Conservation (phyloP, 139 green algal species). For the Chlorella vulgaris region DNA sequence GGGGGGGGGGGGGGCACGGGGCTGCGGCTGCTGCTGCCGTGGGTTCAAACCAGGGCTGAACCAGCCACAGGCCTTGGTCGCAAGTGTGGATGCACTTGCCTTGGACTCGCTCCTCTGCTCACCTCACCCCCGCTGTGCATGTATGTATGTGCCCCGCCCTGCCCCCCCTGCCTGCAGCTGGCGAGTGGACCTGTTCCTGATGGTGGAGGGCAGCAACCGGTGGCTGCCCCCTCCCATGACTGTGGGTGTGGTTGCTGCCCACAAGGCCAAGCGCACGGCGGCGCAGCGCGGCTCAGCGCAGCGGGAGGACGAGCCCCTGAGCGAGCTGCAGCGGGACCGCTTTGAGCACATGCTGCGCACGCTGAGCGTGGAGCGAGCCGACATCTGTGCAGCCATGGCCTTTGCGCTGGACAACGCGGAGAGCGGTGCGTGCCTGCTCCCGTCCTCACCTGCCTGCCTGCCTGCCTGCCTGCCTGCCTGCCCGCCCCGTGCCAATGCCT, state of each 20-base stretch:
- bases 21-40: no score
- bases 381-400: conserved; percentile 86
- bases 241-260: conserved; percentile 10
- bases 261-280: conserved; percentile 44
- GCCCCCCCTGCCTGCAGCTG: conserved; percentile 70
- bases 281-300: conserved; percentile 41
- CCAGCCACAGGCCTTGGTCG: no score
- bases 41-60: no score
- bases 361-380: conserved; percentile 72
- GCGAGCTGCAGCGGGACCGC: conserved; percentile 67
- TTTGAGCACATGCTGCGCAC: conserved; percentile 90
- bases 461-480: background rate
- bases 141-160: background rate
- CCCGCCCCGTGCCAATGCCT: background rate
- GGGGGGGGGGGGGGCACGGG: no score
- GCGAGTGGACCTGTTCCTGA: conserved; percentile 90
- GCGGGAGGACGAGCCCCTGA: conserved; percentile 40
- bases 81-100: no score
- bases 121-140: background rate
- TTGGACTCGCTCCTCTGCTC: background rate
- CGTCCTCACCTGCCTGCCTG: no score
- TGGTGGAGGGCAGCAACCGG: conserved; percentile 77
- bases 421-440: conserved; percentile 27
- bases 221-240: conserved; percentile 65
- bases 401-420: conserved; percentile 94